Base-by-base conservation (phyloP, 306 rosid genomes). In the Luffa acutangula region DNA sequence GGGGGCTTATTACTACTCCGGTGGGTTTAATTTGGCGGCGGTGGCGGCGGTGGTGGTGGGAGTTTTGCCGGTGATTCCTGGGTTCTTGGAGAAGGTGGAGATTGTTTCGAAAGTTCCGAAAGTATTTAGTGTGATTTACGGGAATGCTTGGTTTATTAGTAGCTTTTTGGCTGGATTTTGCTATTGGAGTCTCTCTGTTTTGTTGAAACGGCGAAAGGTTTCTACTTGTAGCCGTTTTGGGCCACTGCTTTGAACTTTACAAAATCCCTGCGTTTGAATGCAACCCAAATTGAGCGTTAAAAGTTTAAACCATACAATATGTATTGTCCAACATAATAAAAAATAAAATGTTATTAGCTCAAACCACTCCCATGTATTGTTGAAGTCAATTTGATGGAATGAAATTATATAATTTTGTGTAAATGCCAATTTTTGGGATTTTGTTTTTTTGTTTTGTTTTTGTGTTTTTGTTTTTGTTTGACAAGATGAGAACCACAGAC, bases 61-160 rank as follows among this genome's bases (percentile, higher is more conserved):
- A 80, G 86, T 94, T 67, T 80, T 91, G 81, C 97, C 97, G 0
- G 95, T 92, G 17, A 58, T 91, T 78, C 97, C 98, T 2, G 98
- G 98, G 33, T 92, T 94, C 83, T 86, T 94, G 86, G 85, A 87
- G 53, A 94, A 89, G 79, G 79, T 91, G 87, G 95, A 91, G n/a
- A 2, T 85, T 20, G 49, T 73, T 52, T 81, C 82, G 51, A 83
- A 89, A 3, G 48, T 92, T 80, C 83, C 96, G 5, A 6, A 82
- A 2, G 11, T 36, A 9, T 92, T 86, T 84, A 86, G 79, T 70
- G 83, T 87, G 48, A 84, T 95, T 33, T 95, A 95, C 82, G 88
- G 86, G 80, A 95, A 89, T 85, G 98, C 98, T 39, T 95, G 97
- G 98, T 95, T 95, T 83, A 45, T 91, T 39, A 91, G 97, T 83